Evolutionary conservation across 1,139 yeast species (phyloP), one percentile per base, ranked within the genome.

Genomic region (Geotrichum carabidarum): DNA sequence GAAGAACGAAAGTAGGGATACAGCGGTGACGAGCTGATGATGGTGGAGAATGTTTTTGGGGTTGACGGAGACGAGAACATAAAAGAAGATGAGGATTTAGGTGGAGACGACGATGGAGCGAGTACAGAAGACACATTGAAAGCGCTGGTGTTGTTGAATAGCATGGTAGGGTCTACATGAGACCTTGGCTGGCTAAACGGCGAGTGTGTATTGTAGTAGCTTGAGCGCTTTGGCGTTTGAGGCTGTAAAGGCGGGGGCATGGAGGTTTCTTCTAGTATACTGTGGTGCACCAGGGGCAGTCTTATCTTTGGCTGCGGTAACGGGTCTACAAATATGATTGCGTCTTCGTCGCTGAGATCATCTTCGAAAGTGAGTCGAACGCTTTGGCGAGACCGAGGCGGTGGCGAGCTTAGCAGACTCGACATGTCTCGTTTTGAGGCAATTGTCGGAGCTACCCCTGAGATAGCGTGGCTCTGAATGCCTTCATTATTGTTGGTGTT

Each of bases 101-200:
- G 46, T 5, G 55, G 52, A 12, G 55, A 50, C 9, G 52, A 48
- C 4, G 55, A 53, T 27, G 46, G 18, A 8, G 27, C 15, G 22
- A 45, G 36, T 3, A 22, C 31, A 11, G 48, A 44, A 8, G 31
- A 31, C 15, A 11, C 14, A 37, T 31, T 40, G 38, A 30, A 15
- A 4, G 37, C 45, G 15, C 18, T 27, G 8, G 51, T 11, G 27
- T 41, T 44, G 46, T 53, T 47, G 36, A 53, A 48, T 1, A 53
- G 52, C 50, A 53, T 35, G 9, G 44, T 38, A 2, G 55, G 55
- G 46, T 53, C 55, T 5, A 53, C 55, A 44, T 53, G 55, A n/a
- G 51, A 47, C 27, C 44, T 40, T 7, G 50, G 9, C 12, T 38
- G 42, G 11, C 7, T 14, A 12, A 41, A 48, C 14, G 44, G 38